Base-by-base conservation (phyloP, 2,329 filamentous ascomycete genomes). In the Paradendryphiella salina region DNA sequence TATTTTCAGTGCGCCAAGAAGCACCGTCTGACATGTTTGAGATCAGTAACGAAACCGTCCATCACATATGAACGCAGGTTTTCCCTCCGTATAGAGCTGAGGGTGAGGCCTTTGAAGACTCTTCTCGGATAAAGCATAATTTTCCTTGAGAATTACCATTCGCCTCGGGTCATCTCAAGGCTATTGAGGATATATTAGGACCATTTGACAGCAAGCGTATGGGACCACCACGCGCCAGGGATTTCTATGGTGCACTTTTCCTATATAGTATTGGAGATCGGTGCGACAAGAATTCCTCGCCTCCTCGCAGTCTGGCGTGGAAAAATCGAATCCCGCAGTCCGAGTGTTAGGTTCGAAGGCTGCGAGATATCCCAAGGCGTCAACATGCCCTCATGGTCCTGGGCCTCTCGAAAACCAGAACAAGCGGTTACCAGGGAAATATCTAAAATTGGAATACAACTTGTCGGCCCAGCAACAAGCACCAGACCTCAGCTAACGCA, bases 1-100 rank as follows among this genome's bases (percentile, higher is more conserved):
- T 71, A 68, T 49, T 73, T 70, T 23, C 65, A 72, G 40, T 73
- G 72, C 31, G 9, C 9, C 20, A 21, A 20, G 4, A 13, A 10
- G 4, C 35, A 46, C 13, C 17, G 9, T 14, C 17, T 41, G 10
- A 35, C 36, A 28, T 15, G 7, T 10, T 10, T 26, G 23, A 26
- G 8, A 1, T 26, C 5, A 26, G 6, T 10, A 26, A 26, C 10
- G 8, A 10, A 2, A 9, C 10, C 2, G 2, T 26, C 8, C 6
- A 1, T 26, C 3, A 7, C 6, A 1, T 26, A 2, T n/a, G n/a
- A n/a, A 10, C 6, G 23, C 1, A 10, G 23, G 23, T 26, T 3
- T 26, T 26, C 23, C 23, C 23, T 10, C 23, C 3, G 8, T 1
- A 9, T 9, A 3, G 23, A 6, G 10, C 10, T 26, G 23, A 9